Conservation (phyloP, 192 early-diverging fungal genomes). For the Backusella parvicylindrica region DNA sequence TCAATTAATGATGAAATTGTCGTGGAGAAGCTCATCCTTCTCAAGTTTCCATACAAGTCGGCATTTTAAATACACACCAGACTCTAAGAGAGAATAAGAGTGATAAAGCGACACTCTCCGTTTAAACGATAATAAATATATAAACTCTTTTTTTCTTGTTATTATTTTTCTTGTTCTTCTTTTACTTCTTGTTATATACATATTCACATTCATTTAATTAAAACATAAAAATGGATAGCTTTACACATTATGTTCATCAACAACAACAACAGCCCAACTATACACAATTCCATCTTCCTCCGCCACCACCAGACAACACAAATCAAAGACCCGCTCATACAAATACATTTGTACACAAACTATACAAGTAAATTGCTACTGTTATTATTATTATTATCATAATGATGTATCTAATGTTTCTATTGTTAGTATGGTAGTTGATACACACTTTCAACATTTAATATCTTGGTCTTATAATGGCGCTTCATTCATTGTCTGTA, state of each 20-base stretch:
- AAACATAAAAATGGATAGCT: not conserved
- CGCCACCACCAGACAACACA: not conserved
- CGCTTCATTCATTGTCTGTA: constrained; percentile 87
- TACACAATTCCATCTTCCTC: not conserved
- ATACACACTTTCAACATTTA: constrained; percentile 79
- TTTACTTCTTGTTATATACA: not conserved
- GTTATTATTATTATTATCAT: not conserved
- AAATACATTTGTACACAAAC: constrained; percentile 33
- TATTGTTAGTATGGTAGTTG: constrained; percentile 70
- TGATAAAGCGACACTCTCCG: not conserved
- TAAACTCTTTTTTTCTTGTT: not conserved
- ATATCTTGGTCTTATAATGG: constrained; percentile 89
- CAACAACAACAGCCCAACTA: not conserved
- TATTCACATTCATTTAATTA: not conserved
- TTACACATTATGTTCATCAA: not conserved
- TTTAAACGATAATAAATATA: not conserved
- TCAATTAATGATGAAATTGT: not conserved
- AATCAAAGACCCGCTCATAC: constrained; percentile 5
- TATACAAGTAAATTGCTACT: constrained; percentile 25
- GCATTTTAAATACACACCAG: not conserved
- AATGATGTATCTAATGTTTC: not conserved
- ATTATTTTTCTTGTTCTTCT: not conserved
- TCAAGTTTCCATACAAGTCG: not conserved
- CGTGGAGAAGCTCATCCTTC: not conserved
- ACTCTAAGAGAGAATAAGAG: not conserved